phyloP scores from a whole-genome alignment of 345 rosid genomes.

The Eucalyptus camaldulensis region DNA sequence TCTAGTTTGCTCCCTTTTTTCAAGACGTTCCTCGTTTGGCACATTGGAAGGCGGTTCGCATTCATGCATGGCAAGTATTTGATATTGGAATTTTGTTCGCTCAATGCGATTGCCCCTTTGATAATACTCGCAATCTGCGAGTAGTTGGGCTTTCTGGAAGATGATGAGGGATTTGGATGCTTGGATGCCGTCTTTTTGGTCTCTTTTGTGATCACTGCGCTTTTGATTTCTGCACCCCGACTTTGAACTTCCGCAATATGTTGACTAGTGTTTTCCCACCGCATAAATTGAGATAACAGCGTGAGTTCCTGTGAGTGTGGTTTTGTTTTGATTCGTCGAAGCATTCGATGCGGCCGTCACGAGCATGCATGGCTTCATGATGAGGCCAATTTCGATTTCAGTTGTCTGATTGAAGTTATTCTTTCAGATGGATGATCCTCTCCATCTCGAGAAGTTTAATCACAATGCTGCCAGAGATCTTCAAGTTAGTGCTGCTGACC shows the following conservation, averaged over 20 bases:
- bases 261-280: not conserved
- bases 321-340: not conserved
- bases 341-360: rapidly evolving
- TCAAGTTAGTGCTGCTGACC: constrained; percentile 27
- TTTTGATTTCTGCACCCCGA: not conserved
- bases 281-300: not conserved
- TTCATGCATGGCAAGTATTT: not conserved
- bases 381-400: not conserved
- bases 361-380: not conserved
- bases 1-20: not conserved
- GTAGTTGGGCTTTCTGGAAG: not conserved
- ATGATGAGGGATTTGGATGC: not conserved
- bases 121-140: not conserved
- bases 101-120: not conserved
- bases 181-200: not conserved
- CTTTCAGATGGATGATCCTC: constrained; percentile 59
- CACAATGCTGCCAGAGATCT: constrained; percentile 58
- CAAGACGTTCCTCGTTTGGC: not conserved
- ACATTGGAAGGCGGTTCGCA: not conserved
- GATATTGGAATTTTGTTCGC: not conserved
- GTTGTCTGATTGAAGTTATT: not conserved
- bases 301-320: not conserved
- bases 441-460: constrained; percentile 60
- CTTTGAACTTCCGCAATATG: not conserved
- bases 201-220: not conserved